Percentiles rank a stretch among this genome's conserved stretches.
Evolutionary conservation across 2,329 filamentous ascomycete species (phyloP).

Genomic region (Aspergillus fructus): DNA sequence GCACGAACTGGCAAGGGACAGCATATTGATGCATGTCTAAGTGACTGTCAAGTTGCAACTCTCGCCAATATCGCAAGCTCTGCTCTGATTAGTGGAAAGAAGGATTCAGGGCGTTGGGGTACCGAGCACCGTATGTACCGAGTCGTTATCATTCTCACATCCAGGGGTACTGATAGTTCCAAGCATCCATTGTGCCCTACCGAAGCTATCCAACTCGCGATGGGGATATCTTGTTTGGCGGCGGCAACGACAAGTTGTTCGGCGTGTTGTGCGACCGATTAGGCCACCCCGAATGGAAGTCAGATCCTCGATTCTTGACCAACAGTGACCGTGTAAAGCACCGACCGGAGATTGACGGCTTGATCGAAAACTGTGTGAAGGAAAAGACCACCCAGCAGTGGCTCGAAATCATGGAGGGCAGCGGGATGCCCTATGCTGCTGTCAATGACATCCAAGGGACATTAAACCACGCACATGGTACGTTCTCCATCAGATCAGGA

Average conservation of each 20-base stretch:
- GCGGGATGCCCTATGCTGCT: constrained; percentile 88
- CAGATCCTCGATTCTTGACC: constrained; percentile 56
- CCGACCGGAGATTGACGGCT: constrained; percentile 70
- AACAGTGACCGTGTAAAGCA: constrained; percentile 63
- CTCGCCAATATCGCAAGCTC: constrained; percentile 95
- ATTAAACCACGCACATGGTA: constrained; percentile 79
- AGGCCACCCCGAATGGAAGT: constrained; percentile 58
- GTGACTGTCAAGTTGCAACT: constrained; percentile 92
- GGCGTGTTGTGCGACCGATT: constrained; percentile 60
- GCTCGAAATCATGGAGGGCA: constrained; percentile 83
- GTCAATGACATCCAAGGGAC: constrained; percentile 90
- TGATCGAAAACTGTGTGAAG: constrained; percentile 74
- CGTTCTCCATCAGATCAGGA: constrained; percentile 25
- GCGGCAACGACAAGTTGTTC: constrained; percentile 63
- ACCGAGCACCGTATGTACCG: constrained; percentile 77
- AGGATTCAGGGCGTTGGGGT: constrained; percentile 88
- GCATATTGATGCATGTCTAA: constrained; percentile 86
- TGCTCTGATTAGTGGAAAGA: constrained; percentile 80
- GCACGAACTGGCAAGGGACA: constrained; percentile 76
- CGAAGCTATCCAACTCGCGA: constrained; percentile 70
- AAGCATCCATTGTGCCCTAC: constrained; percentile 96
- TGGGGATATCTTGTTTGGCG: constrained; percentile 63
- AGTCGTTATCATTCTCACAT: background rate
- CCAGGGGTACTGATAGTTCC: constrained; percentile 25
- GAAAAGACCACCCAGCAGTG: constrained; percentile 84